Conservation (phyloP, 1,284 basidiomycete genomes). For the Trametes polyzona region DNA sequence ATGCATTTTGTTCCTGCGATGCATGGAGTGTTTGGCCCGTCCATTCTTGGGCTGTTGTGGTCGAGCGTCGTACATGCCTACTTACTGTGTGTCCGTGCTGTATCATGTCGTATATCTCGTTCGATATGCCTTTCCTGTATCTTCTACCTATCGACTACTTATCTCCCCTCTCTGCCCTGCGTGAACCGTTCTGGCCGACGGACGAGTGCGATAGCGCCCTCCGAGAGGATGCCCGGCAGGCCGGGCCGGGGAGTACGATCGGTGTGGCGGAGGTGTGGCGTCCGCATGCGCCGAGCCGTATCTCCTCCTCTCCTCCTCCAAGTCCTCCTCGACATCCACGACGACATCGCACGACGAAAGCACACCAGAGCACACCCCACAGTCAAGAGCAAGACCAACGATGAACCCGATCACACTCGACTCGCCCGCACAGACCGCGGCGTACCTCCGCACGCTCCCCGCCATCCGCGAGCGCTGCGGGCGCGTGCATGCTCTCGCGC, state of each 20-base stretch:
- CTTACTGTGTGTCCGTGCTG: not conserved
- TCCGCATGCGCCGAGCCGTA: not conserved
- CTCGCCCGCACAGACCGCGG: constrained; percentile 49
- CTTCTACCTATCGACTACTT: not conserved
- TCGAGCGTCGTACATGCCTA: not conserved
- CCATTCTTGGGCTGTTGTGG: not conserved
- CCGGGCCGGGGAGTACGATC: not conserved
- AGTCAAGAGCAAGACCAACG: not conserved
- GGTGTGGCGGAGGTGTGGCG: not conserved
- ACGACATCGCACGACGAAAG: not conserved
- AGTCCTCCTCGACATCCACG: not conserved
- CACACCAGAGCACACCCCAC: not conserved
- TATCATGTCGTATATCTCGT: not conserved
- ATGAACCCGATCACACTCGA: constrained; percentile 16
- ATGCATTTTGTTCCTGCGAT: not conserved
- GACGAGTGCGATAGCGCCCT: not conserved
- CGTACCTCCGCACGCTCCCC: constrained; percentile 85
- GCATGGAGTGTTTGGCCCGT: not conserved
- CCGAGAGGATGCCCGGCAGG: not conserved
- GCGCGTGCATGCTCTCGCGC: constrained; percentile 79
- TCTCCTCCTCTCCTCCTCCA: not conserved
- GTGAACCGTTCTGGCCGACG: not conserved
- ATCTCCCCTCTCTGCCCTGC: not conserved
- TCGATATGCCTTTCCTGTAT: not conserved
- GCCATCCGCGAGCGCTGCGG: constrained; percentile 86